A percentile compares a stretch with the other conserved stretches of the same genome.
phyloP scores from a whole-genome alignment of 169 alveolate genomes.

The Nephromyces sp. region DNA sequence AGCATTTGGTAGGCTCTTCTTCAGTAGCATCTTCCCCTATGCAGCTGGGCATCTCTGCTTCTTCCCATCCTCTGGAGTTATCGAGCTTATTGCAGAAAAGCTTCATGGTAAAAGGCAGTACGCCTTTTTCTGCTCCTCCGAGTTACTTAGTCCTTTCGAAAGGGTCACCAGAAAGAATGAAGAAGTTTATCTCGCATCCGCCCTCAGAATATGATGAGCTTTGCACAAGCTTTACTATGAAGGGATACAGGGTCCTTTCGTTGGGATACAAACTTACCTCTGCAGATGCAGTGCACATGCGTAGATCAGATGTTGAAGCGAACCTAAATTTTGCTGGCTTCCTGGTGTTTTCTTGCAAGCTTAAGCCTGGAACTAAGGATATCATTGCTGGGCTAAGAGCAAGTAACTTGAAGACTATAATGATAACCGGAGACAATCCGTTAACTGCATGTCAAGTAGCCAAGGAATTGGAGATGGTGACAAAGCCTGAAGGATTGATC shows the following conservation, averaged over 20 bases:
- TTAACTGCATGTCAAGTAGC: slow-evolving; percentile 93
- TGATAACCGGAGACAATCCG: slow-evolving; percentile 97
- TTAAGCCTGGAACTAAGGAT: slow-evolving; percentile 71
- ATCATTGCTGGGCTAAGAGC: slow-evolving; percentile 69
- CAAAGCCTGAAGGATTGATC: no score
- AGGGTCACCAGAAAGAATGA: slow-evolving; percentile 92
- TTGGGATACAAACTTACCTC: background rate
- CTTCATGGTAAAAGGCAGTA: no score
- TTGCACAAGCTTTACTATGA: slow-evolving; percentile 60
- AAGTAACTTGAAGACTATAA: slow-evolving; percentile 73
- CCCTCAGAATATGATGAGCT: slow-evolving; percentile 78
- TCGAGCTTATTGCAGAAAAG: background rate
- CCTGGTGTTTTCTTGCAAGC: slow-evolving; percentile 85
- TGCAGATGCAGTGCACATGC: slow-evolving; percentile 11
- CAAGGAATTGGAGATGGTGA: slow-evolving; percentile 52
- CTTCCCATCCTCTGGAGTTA: slow-evolving; percentile 1
- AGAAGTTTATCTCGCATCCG: slow-evolving; percentile 60
- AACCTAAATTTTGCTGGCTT: slow-evolving; percentile 86
- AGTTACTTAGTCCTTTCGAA: slow-evolving; percentile 62
- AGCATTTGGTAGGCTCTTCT: no score
- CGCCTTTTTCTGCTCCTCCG: slow-evolving; percentile 23
- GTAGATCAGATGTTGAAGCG: slow-evolving; percentile 75
- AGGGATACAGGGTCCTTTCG: slow-evolving; percentile 64
- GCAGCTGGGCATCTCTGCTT: background rate
- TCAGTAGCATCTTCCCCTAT: background rate